These are phyloP conservation scores for Fraxinus paxiana DNA, from an alignment of 305 asterid species.

Conservation along the genomic window DNA sequence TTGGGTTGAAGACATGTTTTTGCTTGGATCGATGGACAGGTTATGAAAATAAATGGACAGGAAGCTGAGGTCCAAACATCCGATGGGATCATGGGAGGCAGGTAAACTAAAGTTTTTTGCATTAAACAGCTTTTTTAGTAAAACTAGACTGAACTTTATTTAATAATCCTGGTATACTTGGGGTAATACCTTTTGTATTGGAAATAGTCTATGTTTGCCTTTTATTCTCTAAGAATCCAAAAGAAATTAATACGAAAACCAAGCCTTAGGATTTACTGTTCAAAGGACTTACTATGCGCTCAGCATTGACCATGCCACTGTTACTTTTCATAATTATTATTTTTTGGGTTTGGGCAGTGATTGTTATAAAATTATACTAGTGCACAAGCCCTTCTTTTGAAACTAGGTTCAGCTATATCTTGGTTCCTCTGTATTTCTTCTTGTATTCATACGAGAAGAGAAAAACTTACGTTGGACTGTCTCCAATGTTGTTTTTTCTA, in stretches of 20 bases:
- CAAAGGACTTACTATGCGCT: neutral
- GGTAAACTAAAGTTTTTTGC: constrained; percentile 38
- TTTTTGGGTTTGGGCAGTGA: neutral
- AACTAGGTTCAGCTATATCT: neutral
- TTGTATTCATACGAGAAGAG: neutral
- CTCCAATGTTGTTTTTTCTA: neutral
- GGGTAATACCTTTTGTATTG: neutral
- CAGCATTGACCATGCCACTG: neutral
- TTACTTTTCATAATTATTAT: neutral
- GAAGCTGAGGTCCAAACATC: constrained; percentile 59
- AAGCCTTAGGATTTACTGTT: neutral
- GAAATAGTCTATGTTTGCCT: neutral
- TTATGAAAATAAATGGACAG: constrained; percentile 51
- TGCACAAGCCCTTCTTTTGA: neutral
- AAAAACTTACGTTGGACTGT: neutral
- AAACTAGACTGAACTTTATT: neutral
- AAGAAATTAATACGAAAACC: neutral
- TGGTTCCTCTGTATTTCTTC: neutral
- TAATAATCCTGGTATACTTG: neutral
- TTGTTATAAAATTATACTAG: neutral
- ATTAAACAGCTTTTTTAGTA: constrained; percentile 1
- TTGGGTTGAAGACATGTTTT: constrained; percentile 64
- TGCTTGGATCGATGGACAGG: constrained; percentile 74
- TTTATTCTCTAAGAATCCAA: constrained; percentile 9
- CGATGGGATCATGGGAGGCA: constrained; percentile 40